phyloP scores from a whole-genome alignment of 768 basidiomycete species.

The Pseudohyphozyma bogoriensis region DNA sequence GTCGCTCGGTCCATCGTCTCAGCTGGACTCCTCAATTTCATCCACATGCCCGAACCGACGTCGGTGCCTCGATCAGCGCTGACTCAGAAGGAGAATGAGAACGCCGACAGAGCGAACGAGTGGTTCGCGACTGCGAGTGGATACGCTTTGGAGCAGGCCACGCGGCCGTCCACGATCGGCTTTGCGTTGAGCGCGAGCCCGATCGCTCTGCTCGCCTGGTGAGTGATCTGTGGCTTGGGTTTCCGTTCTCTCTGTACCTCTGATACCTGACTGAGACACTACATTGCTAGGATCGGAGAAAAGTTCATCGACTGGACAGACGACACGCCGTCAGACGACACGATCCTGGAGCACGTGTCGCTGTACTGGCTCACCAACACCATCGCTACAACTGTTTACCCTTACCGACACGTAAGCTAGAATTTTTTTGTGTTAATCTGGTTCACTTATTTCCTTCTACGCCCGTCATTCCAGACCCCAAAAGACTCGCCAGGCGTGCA shows the following conservation, averaged over 20 bases:
- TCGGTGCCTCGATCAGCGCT: too few species aligned
- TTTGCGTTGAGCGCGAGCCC: neutral
- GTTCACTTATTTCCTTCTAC: neutral
- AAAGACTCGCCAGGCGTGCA: neutral
- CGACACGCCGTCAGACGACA: slow-evolving; percentile 16
- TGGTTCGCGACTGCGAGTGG: too few species aligned
- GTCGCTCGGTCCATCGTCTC: too few species aligned
- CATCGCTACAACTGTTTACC: slow-evolving; percentile 16
- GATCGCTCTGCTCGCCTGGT: neutral
- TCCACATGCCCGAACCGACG: too few species aligned
- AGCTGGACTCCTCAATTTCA: too few species aligned
- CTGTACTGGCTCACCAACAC: slow-evolving; percentile 23
- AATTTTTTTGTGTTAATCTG: neutral
- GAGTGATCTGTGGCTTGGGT: too few species aligned
- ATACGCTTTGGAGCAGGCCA: slow-evolving; percentile 20
- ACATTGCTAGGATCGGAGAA: slow-evolving; percentile 15
- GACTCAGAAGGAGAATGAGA: too few species aligned
- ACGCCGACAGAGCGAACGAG: too few species aligned
- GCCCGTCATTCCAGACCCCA: neutral
- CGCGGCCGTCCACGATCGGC: slow-evolving; percentile 3
- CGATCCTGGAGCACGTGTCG: slow-evolving; percentile 12
- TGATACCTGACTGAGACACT: too few species aligned
- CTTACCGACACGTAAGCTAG: slow-evolving; percentile 12
- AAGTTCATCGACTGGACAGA: slow-evolving; percentile 32
- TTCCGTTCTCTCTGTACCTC: neutral